Base-by-base conservation (phyloP, 140 eudicot species). In the Erigeron philadelphicus region DNA sequence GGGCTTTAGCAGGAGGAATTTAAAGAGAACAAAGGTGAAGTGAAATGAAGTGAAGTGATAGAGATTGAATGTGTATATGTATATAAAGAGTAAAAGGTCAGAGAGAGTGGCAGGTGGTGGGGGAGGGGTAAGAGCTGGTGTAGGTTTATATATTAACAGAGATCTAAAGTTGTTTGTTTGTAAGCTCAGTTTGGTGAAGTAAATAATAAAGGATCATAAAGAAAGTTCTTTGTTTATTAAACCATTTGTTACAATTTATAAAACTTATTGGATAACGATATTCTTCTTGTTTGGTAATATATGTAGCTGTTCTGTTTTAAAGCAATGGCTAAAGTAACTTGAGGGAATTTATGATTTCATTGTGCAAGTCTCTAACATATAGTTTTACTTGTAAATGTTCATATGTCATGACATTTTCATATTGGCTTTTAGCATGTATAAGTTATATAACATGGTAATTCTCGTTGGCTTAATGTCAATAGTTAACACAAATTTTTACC, bases 1-100 rank as follows among this genome's bases (percentile, higher is more conserved):
- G 79, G n/a, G n/a, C n/a, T n/a, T n/a, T n/a, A n/a, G 50, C 8
- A 50, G 19, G 77, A 81, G 80, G 71, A 58, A 50, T 44, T 68
- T 43, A 58, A 79, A 74, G 75, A 63, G 73, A 41, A 55, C 50
- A 76, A 66, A 60, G 61, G 65, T 55, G 63, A 69, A 64, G 72
- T 25, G 63, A 69, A 64, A 68, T 25, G 35, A 2, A 54, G 46
- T 61, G 74, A 72, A 62, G 50, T 9, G 66, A 49, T 16, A 49
- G 54, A 70, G 80, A 74, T 53, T 81, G 61, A 67, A 67, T 61
- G 64, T n/a, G n/a, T n/a, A n/a, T 48, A 54, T 63, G 21, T 56
- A 59, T 56, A 77, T 54, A 78, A 63, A 62, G 59, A 31, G 58
- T 31, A n/a, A n/a, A n/a, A n/a, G n/a, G 70, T 58, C 54, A 61